These are phyloP conservation scores for Tardiomyces depauwii DNA, from an alignment of 1,139 yeast species.

Conservation along the genomic window DNA sequence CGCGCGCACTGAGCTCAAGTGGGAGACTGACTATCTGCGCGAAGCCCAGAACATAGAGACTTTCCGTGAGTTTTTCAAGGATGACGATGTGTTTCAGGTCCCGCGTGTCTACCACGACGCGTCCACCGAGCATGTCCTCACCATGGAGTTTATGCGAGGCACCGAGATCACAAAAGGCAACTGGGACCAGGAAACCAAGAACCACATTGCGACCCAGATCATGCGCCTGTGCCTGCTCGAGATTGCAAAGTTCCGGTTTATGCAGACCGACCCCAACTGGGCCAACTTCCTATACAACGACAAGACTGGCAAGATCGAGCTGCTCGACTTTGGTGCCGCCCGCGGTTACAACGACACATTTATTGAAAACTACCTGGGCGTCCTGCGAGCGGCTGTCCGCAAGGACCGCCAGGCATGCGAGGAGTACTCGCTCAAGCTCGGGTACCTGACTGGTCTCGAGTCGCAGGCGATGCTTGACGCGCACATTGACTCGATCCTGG, in stretches of 20 bases:
- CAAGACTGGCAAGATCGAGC: constrained; percentile 54
- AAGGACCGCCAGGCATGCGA: constrained; percentile 58
- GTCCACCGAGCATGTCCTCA: constrained; percentile 73
- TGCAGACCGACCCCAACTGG: constrained; percentile 99
- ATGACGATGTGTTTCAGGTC: constrained; percentile 63
- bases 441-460: constrained; percentile 88
- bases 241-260: constrained; percentile 71
- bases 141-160: constrained; percentile 87
- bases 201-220: constrained; percentile 76
- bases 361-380: constrained; percentile 53
- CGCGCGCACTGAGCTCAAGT: constrained; percentile 84
- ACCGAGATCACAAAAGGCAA: constrained; percentile 68
- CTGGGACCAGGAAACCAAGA: constrained; percentile 60
- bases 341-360: constrained; percentile 65
- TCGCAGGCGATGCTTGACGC: constrained; percentile 81
- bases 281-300: constrained; percentile 86
- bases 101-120: constrained; percentile 72
- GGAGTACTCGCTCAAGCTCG: constrained; percentile 58
- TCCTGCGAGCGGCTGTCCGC: constrained; percentile 66
- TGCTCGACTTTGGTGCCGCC: constrained; percentile 93
- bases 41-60: constrained; percentile 74
- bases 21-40: constrained; percentile 95
- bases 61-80: constrained; percentile 49
- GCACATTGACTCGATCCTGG: constrained; percentile 83
- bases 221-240: constrained; percentile 83